Base-by-base conservation (phyloP, 2,329 filamentous ascomycete species). In the Pseudopithomyces maydicus region DNA sequence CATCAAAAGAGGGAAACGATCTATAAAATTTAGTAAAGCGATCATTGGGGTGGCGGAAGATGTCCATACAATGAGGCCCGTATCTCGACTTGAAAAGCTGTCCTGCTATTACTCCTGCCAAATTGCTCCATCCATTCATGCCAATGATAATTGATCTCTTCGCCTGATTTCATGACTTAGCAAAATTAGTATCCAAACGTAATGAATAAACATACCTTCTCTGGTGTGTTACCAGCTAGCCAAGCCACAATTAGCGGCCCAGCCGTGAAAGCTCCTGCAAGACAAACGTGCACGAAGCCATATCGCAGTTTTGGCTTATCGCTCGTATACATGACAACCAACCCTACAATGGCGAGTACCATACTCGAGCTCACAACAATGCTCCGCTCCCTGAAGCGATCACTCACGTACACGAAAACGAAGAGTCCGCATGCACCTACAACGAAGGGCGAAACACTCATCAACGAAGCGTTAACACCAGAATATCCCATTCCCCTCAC, bases 171-270 rank as follows among this genome's bases (percentile, higher is more conserved):
- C n/a, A n/a, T n/a, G n/a, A n/a, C n/a, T n/a, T n/a, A n/a, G n/a
- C n/a, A n/a, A n/a, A n/a, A n/a, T n/a, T n/a, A n/a, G n/a, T n/a
- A n/a, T n/a, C n/a, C n/a, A n/a, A n/a, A n/a, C n/a, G n/a, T n/a
- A n/a, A n/a, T n/a, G n/a, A n/a, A n/a, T 19, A 58, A 23, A 12
- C 41, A 17, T 46, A 43, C 56, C 52, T 58, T 51, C 41, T 55
- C 50, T 6, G 58, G 58, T 8, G 58, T 58, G 32, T 61, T 61
- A 10, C 55, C 54, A 6, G 55, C 57, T 6, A 60, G 35, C 57
- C 57, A 60, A n/a, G 44, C 51, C 10, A 49, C 57, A n/a, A 55
- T 44, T 14, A 60, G 20, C 22, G 57, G 57, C 3, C 49, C 57
- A 15, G 32, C 57, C 8, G 39, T 49, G 39, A 60, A 60, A 3